These are phyloP conservation scores for Atkinsonella texensis DNA, from an alignment of 2,329 filamentous ascomycete genomes.

Conservation along the genomic window DNA sequence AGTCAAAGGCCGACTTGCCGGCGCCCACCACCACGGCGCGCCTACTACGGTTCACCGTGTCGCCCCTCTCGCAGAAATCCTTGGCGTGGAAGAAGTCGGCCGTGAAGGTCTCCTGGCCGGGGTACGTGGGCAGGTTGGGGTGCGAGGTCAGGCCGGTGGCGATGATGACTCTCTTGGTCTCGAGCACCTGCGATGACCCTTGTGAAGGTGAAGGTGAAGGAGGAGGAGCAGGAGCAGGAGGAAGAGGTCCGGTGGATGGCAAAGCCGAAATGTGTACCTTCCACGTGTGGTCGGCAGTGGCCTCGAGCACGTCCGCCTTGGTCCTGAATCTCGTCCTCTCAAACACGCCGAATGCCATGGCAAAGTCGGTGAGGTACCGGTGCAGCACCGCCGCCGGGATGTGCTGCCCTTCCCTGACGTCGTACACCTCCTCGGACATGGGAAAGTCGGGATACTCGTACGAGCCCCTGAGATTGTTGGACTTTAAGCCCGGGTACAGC, in stretches of 20 bases:
- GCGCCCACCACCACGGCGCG: conserved; percentile 39
- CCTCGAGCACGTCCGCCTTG: conserved; percentile 31
- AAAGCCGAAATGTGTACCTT: conserved; percentile 5
- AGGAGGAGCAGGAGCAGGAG: no score
- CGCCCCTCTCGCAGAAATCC: conserved; percentile 24
- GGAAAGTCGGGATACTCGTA: conserved; percentile 55
- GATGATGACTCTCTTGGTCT: conserved; percentile 29
- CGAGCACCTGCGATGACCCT: conserved; percentile 1
- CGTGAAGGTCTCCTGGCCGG: conserved; percentile 23
- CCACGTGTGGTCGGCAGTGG: conserved; percentile 11
- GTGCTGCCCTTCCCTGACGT: conserved; percentile 20
- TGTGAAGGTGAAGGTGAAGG: neutral
- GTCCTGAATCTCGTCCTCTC: conserved; percentile 37
- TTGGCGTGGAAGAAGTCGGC: conserved; percentile 31
- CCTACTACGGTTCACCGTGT: conserved; percentile 19
- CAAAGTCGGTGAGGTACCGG: conserved; percentile 25
- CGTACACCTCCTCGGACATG: conserved; percentile 36
- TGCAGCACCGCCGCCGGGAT: conserved; percentile 26
- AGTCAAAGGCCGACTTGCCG: conserved; percentile 46
- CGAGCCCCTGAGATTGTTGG: conserved; percentile 51
- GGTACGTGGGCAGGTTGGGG: conserved; percentile 27
- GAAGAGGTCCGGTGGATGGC: no score
- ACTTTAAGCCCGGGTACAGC: conserved; percentile 47
- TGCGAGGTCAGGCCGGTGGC: conserved; percentile 36
- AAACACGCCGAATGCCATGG: conserved; percentile 34